phyloP scores from a whole-genome alignment of 2,329 filamentous ascomycete genomes.

The Neonectria hederae region DNA sequence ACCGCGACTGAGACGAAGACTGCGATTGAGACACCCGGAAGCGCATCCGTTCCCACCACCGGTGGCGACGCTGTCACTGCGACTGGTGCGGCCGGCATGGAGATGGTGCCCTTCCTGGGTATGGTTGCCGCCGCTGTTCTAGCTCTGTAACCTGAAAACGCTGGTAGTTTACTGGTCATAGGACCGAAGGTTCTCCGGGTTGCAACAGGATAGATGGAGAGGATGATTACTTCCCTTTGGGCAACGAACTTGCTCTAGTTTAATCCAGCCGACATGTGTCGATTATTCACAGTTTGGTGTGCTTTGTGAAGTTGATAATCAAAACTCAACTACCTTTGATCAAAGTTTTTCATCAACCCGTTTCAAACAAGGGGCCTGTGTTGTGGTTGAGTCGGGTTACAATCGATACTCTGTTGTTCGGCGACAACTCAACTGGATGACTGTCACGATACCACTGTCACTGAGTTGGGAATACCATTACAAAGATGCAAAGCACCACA shows the following conservation, averaged over 20 bases:
- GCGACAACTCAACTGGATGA: too few species aligned
- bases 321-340: too few species aligned
- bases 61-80: constrained; percentile 5
- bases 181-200: not conserved
- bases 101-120: constrained; percentile 35
- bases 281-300: not conserved
- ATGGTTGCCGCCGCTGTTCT: constrained; percentile 36
- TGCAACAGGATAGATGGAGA: not conserved
- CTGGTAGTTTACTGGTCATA: not conserved
- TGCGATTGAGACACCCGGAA: constrained; percentile 20
- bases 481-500: too few species aligned
- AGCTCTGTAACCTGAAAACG: constrained; percentile 27
- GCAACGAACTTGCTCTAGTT: not conserved
- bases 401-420: too few species aligned
- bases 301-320: not conserved
- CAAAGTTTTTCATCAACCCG: not conserved
- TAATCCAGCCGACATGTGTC: not conserved
- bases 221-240: constrained; percentile 6
- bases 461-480: too few species aligned
- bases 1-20: constrained; percentile 9
- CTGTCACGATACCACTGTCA: not conserved
- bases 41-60: not conserved
- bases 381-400: not conserved
- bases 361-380: not conserved
- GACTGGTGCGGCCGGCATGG: constrained; percentile 29